phyloP scores from a whole-genome alignment of 495 filamentous ascomycete species.

The Aspergillus cristatus region DNA sequence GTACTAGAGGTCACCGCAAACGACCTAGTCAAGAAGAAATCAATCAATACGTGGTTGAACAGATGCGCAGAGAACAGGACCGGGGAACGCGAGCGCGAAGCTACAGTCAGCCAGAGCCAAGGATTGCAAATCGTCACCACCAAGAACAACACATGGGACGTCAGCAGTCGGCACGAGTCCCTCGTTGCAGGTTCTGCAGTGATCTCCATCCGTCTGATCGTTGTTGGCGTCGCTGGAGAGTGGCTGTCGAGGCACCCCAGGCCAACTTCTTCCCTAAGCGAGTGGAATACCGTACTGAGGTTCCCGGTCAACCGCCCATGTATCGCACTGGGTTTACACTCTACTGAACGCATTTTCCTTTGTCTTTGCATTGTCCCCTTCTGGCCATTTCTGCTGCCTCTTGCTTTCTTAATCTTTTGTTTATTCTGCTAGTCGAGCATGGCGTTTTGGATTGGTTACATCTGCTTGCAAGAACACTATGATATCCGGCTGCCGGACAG shows the following conservation, averaged over 20 bases:
- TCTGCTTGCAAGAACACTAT: too few species aligned
- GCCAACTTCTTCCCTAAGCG: conserved; percentile 15
- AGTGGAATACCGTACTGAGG: conserved; percentile 13
- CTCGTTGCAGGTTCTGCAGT: conserved; percentile 17
- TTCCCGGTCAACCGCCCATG: conserved; percentile 14
- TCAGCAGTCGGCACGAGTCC: background rate
- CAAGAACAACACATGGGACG: background rate
- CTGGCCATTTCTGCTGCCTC: too few species aligned
- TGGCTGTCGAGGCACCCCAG: conserved; percentile 16
- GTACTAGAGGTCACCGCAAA: conserved; percentile 13
- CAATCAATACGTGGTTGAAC: conserved; percentile 22
- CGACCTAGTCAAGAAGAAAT: conserved; percentile 24
- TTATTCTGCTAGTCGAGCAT: background rate
- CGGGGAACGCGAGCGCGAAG: conserved; percentile 11
- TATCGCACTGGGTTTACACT: conserved; percentile 17
- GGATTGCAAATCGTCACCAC: conserved; percentile 2
- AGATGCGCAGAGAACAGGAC: conserved; percentile 22
- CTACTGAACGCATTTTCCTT: too few species aligned
- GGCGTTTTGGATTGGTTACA: conserved; percentile 1
- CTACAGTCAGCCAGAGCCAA: conserved; percentile 16
- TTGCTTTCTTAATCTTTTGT: background rate
- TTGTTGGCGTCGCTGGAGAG: conserved; percentile 20
- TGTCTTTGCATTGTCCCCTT: too few species aligned
- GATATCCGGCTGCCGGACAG: too few species aligned
- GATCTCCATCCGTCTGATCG: conserved; percentile 12